Base-by-base conservation (phyloP, 2,329 filamentous ascomycete genomes). In the Hymenoscyphus fraxineus region DNA sequence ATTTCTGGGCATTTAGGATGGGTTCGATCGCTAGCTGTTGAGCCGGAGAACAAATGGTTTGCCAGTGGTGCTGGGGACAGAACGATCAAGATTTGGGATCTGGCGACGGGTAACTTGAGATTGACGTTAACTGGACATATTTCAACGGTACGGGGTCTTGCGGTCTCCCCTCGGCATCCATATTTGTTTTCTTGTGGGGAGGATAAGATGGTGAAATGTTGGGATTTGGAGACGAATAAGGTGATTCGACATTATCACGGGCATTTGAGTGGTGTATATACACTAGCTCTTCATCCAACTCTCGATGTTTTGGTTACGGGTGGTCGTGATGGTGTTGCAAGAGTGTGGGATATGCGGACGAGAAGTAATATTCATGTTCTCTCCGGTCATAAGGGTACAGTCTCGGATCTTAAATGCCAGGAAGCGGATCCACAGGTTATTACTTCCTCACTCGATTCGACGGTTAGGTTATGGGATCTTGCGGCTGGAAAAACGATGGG, bases 171-270 rank as follows among this genome's bases (percentile, higher is more conserved):
- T 16, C 83, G 95, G 58, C 95, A 99, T 78, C 96, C 95, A 0
- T 99, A 99, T 75, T 84, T 99, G 10, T 99, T 99, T 78, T 97
- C 93, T 12, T 99, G 95, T 74, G 96, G 92, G 65, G 95, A 99
- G 78, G 95, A 99, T 77, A 99, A 99, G 81, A 97, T 97, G 93
- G 95, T 99, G 67, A 99, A 99, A 79, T 99, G 95, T 80, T 99
- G 95, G 95, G 95, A 99, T 80, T 80, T 99, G 69, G 95, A 99
- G 78, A 97, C 94, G n/a, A 99, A 99, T 81, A 97, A 97, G 78
- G 95, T 99, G 66, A 97, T 98, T 74, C 87, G 94, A 47, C 93
- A 97, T 78, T 99, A 98, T 77, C 95, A 99, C 76, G 96, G 96
- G 19, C 95, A 99, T 79, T 81, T 99, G 27, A 96, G 92, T 72